A percentile compares a stretch with the other conserved stretches of the same genome.
Conservation (phyloP, 805 yeast genomes). For the Debaryomyces castellii region DNA sequence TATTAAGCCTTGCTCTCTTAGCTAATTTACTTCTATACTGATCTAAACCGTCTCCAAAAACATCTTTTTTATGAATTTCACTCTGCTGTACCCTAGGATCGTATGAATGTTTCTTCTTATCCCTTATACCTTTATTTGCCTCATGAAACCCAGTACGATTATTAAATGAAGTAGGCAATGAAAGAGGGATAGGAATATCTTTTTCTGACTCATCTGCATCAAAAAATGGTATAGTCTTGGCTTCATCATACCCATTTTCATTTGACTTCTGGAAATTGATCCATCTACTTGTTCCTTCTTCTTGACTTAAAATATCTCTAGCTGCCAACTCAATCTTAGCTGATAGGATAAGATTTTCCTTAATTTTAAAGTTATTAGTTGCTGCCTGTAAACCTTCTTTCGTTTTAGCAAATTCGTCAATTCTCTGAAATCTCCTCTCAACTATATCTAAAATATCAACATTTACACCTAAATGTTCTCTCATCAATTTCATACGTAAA, state of each 20-base stretch:
- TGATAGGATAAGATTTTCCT: slow-evolving; percentile 42
- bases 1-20: slow-evolving; percentile 49
- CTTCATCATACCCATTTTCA: slow-evolving; percentile 7
- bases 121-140: slow-evolving; percentile 82
- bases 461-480: slow-evolving; percentile 95
- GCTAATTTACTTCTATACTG: slow-evolving; percentile 50
- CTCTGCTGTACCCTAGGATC: slow-evolving; percentile 79
- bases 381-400: slow-evolving; percentile 44
- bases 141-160: slow-evolving; percentile 74
- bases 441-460: slow-evolving; percentile 81
- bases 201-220: slow-evolving; percentile 23
- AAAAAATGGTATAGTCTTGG: slow-evolving; percentile 24
- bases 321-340: slow-evolving; percentile 77
- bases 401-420: slow-evolving; percentile 46
- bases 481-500: slow-evolving; percentile 85
- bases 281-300: slow-evolving; percentile 51
- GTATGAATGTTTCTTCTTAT: slow-evolving; percentile 73
- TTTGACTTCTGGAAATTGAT: slow-evolving; percentile 24
- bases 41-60: slow-evolving; percentile 75
- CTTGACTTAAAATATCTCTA: slow-evolving; percentile 57
- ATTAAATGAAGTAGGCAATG: slow-evolving; percentile 66
- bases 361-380: slow-evolving; percentile 38
- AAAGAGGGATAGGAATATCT: slow-evolving; percentile 29
- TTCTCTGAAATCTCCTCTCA: slow-evolving; percentile 63
- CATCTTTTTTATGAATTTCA: slow-evolving; percentile 66